Base-by-base conservation (phyloP, 108 stramenopile genomes). In the Aurantiochytrium sp. region DNA sequence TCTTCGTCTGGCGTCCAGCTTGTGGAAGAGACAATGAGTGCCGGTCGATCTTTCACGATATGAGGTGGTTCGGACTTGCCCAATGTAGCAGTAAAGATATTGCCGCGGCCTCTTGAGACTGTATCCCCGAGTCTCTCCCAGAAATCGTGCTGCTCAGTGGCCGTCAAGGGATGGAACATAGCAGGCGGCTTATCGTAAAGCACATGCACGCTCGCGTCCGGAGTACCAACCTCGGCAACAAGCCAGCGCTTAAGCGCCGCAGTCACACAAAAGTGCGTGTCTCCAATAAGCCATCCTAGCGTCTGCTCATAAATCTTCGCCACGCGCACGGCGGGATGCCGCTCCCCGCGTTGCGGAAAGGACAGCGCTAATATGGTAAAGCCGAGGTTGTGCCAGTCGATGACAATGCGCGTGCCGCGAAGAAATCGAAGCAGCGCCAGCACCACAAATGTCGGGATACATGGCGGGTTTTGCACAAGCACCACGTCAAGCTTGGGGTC, bases 1-100 rank as follows among this genome's bases (percentile, higher is more conserved):
- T 99, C 99, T 91, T 99, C 99, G 88, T 99, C 99, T 2, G 97
- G 94, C 25, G 99, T 98, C 99, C 99, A 99, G 57, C 95, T 95
- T 6, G 99, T 99, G 5, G 96, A 96, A 64, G 95, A 96, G 14
- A 97, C 95, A 12, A 99, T 87, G 29, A 99, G 87, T 5, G 95
- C 95, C n/a, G 99, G 99, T 23, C 97, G 91, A 59, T 91, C 90
- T 21, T 58, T 42, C 57, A 94, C 90, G 42, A 47, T 0, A 12
- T 44, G 47, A 25, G 60, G 35, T 0, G 35, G 35, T 2, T 35
- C 35, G 0, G 35, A 35, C 2, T 35, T 1, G 35, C 35, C 35
- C n/a, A 0, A 44, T 60, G 44, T 21, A 5, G 5, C 58, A 14
- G 87, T 58, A 25, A 88, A 58, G 57, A 58, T 43, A 23, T 58